Evolutionary conservation across 1,284 basidiomycete genomes (phyloP), one percentile per base, ranked within the genome.

Genomic region (Rugosomyces carneus): DNA sequence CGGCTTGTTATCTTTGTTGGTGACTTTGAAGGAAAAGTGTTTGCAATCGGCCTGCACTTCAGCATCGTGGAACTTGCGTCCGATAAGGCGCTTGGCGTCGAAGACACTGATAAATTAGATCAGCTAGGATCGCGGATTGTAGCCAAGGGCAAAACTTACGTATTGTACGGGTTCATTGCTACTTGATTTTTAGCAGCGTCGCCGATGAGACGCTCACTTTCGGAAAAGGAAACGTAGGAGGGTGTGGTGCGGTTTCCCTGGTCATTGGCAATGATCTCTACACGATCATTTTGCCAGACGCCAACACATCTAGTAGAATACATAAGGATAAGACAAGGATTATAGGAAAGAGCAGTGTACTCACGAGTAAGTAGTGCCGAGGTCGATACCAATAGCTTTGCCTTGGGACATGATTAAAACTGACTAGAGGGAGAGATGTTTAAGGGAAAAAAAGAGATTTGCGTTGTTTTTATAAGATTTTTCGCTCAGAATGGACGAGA

Each of bases 211-310:
- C 93, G 92, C 76, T 96, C 93, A 52, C 75, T 84, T 64, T 95
- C 91, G 58, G 88, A 89, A 77, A 94, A 94, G 38, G 89, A 86
- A 66, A 94, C 91, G 66, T 93, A 93, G 6, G 91, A 96, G 34
- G 93, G 93, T 13, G 93, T 96, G 23, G 93, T 96, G 51, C 93
- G 86, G 78, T 96, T 96, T 67, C 93, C 93, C 77, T 95, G 93
- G 76, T 96, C 93, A 71, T 95, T 93, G 73, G 90, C 88, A 66
- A 93, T 93, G 73, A 95, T 95, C 75, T 97, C 94, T 56, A 97
- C 94, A 63, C 93, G 90, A 77, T 97, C 93, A 60, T 96, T 93
- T 75, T 93, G 89, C 93, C 93, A 97, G 56, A 96, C 93, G 78
- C 89, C 93, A 59, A 94, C 74, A 57, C 74, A 76, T 26, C 73